Evolutionary conservation across 1,139 yeast species (phyloP), one percentile per base, ranked within the genome.

Genomic region (Debaryomyces subglobosus): DNA sequence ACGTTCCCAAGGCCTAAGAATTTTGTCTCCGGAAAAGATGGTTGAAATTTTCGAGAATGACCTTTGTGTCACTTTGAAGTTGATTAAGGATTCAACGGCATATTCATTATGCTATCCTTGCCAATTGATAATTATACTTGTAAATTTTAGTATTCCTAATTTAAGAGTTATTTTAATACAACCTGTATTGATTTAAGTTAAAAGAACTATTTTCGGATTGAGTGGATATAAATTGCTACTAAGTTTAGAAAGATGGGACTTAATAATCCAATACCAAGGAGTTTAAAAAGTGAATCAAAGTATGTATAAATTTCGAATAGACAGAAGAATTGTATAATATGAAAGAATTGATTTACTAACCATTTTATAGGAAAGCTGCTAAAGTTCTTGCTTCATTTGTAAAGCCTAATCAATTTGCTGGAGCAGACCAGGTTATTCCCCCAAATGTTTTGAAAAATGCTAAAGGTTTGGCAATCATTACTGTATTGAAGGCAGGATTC

Each of bases 401-500:
- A 61, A 92, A 92, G 68, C 98, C 98, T n/a, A 92, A 94, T 69
- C 98, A 92, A 69, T 76, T 91, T 48, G 82, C 90, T 20, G 96
- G 97, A 37, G 92, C 95, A 13, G 96, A 90, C 54, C 82, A 86
- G 62, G 85, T 94, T 49, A 94, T 94, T 53, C 99, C 99, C 2
- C 96, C 97, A 18, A 85, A 85, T 39, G 84, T 94, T 5, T 78
- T 94, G 54, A 84, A 87, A 57, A 87, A 89, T 63, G 99, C 99
- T 40, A 89, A 90, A 64, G 99, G 99, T 30, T 78, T 94, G 45
- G 98, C 96, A 2, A 70, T 94, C 39, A 80, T 94, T 55, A 94
- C 98, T 1, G 97, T 94, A 16, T 74, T 94, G 53, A 94, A 95
- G 65, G 99, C 98, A 1, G 99, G 99, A 2, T 94, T 94, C 64